phyloP scores from a whole-genome alignment of 306 rosid species.

The Benincasa hispida region DNA sequence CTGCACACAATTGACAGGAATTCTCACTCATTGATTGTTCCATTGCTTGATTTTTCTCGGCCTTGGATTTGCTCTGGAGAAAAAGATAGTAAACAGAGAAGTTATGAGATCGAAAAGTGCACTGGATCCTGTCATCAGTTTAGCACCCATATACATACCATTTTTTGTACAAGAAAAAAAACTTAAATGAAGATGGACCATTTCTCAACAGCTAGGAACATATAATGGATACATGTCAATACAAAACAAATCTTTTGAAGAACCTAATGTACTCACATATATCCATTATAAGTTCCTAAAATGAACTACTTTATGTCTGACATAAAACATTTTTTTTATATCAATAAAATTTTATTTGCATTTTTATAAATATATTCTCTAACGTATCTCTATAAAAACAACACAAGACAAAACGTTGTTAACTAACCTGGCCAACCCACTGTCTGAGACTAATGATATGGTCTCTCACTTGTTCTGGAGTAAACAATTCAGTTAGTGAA shows the following conservation, averaged over 20 bases:
- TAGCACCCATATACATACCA: not conserved
- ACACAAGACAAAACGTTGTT: not conserved
- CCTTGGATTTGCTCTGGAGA: slow-evolving; percentile 89
- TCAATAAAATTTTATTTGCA: not conserved
- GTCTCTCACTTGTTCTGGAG: slow-evolving; percentile 88
- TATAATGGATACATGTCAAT: too few species aligned
- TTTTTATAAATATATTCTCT: not conserved
- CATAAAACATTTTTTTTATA: not conserved
- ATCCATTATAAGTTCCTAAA: not conserved
- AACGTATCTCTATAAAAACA: not conserved
- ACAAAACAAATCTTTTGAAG: not conserved
- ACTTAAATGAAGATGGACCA: not conserved
- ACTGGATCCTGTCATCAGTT: not conserved
- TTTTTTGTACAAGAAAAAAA: not conserved
- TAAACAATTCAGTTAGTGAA: slow-evolving; percentile 77
- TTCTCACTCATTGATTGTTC: slow-evolving; percentile 96
- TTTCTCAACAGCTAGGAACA: too few species aligned
- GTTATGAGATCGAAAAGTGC: not conserved
- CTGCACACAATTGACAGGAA: slow-evolving; percentile 96
- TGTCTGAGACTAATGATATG: slow-evolving; percentile 81
- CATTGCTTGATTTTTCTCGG: slow-evolving; percentile 94
- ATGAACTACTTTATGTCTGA: not conserved
- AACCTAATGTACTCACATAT: not conserved
- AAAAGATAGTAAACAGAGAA: slow-evolving; percentile 1
- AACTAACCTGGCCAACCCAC: slow-evolving; percentile 97